Conservation (phyloP, 495 filamentous ascomycete species). For the Aspergillus wentii region DNA sequence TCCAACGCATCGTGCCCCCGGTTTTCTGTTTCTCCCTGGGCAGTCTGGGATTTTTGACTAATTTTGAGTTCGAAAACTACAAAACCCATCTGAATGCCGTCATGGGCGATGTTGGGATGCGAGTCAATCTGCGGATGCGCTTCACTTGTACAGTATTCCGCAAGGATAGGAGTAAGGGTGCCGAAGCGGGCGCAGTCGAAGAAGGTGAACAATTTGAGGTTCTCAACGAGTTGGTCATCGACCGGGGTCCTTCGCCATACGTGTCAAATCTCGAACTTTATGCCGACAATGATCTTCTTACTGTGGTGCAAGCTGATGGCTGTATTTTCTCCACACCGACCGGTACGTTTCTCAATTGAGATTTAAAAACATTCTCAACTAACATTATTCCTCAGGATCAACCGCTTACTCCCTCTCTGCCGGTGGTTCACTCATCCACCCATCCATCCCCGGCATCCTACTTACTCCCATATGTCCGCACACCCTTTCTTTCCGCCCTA, state of each 20-base stretch:
- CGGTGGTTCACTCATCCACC: conserved; percentile 91
- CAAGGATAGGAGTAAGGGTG: conserved; percentile 40
- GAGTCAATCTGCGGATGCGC: conserved; percentile 92
- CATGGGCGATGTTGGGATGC: conserved; percentile 91
- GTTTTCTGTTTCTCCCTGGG: conserved; percentile 86
- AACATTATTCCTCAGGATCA: conserved; percentile 48
- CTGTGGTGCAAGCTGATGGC: conserved; percentile 91
- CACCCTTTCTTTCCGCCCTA: conserved; percentile 91
- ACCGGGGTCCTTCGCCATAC: conserved; percentile 93
- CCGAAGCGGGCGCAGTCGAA: conserved; percentile 49
- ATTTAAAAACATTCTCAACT: conserved; percentile 1
- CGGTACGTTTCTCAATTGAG: conserved; percentile 36
- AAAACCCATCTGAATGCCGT: conserved; percentile 74
- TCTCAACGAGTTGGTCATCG: conserved; percentile 95
- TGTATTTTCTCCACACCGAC: conserved; percentile 97
- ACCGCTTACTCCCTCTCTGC: conserved; percentile 96
- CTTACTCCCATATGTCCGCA: conserved; percentile 97
- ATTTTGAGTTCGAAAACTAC: conserved; percentile 81
- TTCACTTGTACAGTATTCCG: conserved; percentile 95
- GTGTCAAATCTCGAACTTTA: conserved; percentile 94
- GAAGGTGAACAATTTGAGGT: conserved; percentile 90
- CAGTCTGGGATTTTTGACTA: conserved; percentile 87
- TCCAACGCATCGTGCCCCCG: conserved; percentile 88
- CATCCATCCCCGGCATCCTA: conserved; percentile 94
- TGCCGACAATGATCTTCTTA: conserved; percentile 87